A percentile compares a stretch with the other conserved stretches of the same genome.
Conservation (phyloP, 192 early-diverging fungal species). For the Haplosporangium gracile region DNA sequence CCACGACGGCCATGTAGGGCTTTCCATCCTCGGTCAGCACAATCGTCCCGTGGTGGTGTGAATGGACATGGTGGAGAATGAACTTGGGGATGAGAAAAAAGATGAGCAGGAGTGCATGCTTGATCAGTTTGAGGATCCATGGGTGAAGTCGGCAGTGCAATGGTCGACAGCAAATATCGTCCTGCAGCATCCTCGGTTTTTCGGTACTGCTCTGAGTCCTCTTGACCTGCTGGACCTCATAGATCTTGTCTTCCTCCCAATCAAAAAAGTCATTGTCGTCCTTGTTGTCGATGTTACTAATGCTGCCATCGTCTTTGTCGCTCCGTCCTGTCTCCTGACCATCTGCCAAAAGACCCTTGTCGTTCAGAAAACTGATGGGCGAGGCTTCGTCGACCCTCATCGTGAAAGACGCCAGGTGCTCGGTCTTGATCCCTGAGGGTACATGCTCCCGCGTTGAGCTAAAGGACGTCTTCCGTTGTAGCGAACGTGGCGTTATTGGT, state of each 20-base stretch:
- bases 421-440: slow-evolving; percentile 33
- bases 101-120: slow-evolving; percentile 12
- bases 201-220: background rate
- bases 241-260: slow-evolving; percentile 41
- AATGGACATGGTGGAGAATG: slow-evolving; percentile 25
- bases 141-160: slow-evolving; percentile 24
- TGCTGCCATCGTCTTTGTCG: background rate
- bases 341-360: background rate
- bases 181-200: background rate
- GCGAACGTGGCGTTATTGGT: background rate
- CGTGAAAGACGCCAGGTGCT: slow-evolving; percentile 16
- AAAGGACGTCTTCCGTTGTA: slow-evolving; percentile 24
- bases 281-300: background rate
- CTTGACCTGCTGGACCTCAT: slow-evolving; percentile 8
- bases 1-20: slow-evolving; percentile 37
- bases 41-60: slow-evolving; percentile 20
- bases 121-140: slow-evolving; percentile 2
- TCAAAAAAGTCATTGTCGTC: slow-evolving; percentile 38
- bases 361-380: background rate
- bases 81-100: slow-evolving; percentile 18
- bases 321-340: background rate
- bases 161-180: slow-evolving; percentile 33
- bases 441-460: slow-evolving; percentile 33
- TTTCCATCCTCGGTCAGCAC: slow-evolving; percentile 32
- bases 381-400: slow-evolving; percentile 24